Base-by-base conservation (phyloP, 2,329 filamentous ascomycete genomes). In the Sclerotinia glacialis region DNA sequence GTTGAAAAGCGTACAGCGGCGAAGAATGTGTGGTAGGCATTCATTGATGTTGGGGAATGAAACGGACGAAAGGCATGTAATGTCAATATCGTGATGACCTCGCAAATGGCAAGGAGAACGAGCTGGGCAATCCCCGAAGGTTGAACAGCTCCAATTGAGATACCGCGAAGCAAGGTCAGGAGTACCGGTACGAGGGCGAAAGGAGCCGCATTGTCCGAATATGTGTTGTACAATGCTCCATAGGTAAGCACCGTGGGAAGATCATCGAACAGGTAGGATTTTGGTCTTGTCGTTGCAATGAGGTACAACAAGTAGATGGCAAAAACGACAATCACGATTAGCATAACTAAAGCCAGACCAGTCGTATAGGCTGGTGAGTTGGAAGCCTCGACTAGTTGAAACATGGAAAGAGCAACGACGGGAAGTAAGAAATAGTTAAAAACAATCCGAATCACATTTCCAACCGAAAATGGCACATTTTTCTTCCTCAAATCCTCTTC, bases 221-320 rank as follows among this genome's bases (percentile, higher is more conserved):
- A 98, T 0, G 95, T 99, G 79, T 99, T 99, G 79, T 99, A 99
- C 9, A 99, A 82, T 6, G 95, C 92, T 0, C 95, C 95, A 73
- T 97, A 98, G 0, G 92, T 84, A 2, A 99, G 83, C 11, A 98
- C 88, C 0, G 92, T 97, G 8, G 92, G 88, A 59, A 99, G 83
- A 74, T 98, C 93, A 78, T 99, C 95, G 76, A 97, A 99, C 12
- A 99, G 83, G 71, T 92, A 90, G 1, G 92, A 90, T 68, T 93
- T 89, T 7, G 93, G 93, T 70, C 90, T 88, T 0, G 92, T 95
- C 31, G 83, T 86, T 66, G 89, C 87, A 73, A 98, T 94, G 61
- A 96, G 82, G 74, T 86, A 87, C 58, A 97, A 85, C 34, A 96
- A 85, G 88, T 93, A 97, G 37, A 82, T 82, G 2, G 90, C 87